A percentile compares a stretch with the other conserved stretches of the same genome.
phyloP scores from a whole-genome alignment of 371 early-diverging fungal genomes.

The Haplosporangium sp. region DNA sequence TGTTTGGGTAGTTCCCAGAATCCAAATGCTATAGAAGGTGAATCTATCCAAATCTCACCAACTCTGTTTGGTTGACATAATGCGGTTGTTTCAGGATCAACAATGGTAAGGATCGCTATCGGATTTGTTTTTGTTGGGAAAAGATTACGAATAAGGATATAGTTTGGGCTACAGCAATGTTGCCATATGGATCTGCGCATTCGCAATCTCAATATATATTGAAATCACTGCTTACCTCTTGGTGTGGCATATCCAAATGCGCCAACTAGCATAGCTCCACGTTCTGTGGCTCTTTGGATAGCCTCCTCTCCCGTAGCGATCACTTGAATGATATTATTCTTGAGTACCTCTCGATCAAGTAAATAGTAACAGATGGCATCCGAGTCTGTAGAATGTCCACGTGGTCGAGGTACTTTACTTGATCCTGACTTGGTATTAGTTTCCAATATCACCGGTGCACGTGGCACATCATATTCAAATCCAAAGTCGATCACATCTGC shows the following conservation, averaged over 20 bases:
- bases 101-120: conserved; percentile 77
- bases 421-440: conserved; percentile 7
- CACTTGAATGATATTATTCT: conserved; percentile 61
- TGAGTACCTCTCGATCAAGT: conserved; percentile 66
- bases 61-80: conserved; percentile 80
- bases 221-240: conserved; percentile 56
- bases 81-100: conserved; percentile 82
- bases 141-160: too few species aligned
- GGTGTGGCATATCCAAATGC: conserved; percentile 76
- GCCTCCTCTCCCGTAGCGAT: conserved; percentile 60
- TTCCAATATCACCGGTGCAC: conserved; percentile 23
- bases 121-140: too few species aligned
- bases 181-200: not conserved
- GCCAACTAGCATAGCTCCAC: conserved; percentile 51
- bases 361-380: conserved; percentile 66
- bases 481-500: conserved; percentile 53
- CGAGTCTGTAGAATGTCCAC: conserved; percentile 58
- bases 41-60: conserved; percentile 90
- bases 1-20: conserved; percentile 85
- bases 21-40: conserved; percentile 80
- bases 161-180: not conserved
- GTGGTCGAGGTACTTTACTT: conserved; percentile 21
- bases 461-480: conserved; percentile 50
- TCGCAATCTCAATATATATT: too few species aligned
- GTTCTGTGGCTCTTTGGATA: conserved; percentile 26